Percentiles rank a stretch among this genome's conserved stretches.
Evolutionary conservation across 352 stramenopile genomes (phyloP).

Genomic region (Lagenidium giganteum): DNA sequence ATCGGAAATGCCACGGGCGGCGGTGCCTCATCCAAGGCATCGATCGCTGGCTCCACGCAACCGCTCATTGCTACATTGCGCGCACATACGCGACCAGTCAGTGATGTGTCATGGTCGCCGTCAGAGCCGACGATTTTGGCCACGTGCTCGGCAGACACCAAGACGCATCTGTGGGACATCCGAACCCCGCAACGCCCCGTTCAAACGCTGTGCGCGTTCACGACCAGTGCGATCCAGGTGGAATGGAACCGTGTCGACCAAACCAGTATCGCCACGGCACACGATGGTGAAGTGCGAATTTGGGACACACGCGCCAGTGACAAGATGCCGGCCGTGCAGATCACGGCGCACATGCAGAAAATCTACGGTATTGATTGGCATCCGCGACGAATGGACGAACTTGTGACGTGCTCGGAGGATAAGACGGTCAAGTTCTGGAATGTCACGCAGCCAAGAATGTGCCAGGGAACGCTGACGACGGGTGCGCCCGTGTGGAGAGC

Average conservation of each 20-base stretch:
- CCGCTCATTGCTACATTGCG: conserved; percentile 70
- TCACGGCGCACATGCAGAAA: conserved; percentile 82
- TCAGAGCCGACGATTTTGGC: conserved; percentile 68
- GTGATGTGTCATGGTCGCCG: conserved; percentile 70
- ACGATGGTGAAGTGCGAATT: conserved; percentile 73
- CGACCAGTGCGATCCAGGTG: conserved; percentile 60
- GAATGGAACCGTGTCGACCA: conserved; percentile 75
- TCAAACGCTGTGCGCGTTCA: conserved; percentile 66
- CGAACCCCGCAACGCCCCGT: conserved; percentile 63
- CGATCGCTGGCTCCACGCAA: conserved; percentile 13
- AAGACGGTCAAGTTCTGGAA: conserved; percentile 85
- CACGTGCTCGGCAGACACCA: conserved; percentile 73
- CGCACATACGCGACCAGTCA: conserved; percentile 70
- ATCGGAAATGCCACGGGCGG: conserved; percentile 24
- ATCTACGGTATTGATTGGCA: conserved; percentile 84
- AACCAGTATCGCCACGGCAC: conserved; percentile 65
- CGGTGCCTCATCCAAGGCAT: conserved; percentile 10
- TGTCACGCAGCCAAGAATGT: conserved; percentile 50
- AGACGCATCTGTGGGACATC: conserved; percentile 79
- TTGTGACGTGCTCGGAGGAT: conserved; percentile 84
- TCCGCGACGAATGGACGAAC: conserved; percentile 62
- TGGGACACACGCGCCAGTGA: conserved; percentile 68
- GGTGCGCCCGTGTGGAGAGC: conserved; percentile 60
- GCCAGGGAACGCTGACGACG: conserved; percentile 57
- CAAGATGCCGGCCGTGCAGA: conserved; percentile 42